These are phyloP conservation scores for Dendrocalamus sinicus DNA, from an alignment of 176 grass and related monocot species.

Conservation along the genomic window DNA sequence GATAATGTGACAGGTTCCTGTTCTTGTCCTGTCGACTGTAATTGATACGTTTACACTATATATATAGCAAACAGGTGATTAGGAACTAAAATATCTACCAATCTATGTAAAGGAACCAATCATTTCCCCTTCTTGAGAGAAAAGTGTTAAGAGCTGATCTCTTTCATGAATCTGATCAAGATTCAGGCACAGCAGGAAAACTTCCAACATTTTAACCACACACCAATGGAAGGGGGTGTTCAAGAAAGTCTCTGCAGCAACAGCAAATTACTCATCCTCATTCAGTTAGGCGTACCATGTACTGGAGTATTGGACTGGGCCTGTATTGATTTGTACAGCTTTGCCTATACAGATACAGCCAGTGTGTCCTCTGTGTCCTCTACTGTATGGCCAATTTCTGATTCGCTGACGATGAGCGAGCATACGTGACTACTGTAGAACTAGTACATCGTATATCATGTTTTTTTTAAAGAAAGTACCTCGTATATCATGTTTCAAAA, in stretches of 20 bases:
- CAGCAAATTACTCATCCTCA: neutral
- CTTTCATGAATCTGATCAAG: neutral
- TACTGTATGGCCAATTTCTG: neutral
- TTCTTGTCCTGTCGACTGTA: neutral
- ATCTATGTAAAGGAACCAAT: neutral
- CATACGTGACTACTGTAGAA: neutral
- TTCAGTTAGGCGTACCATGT: neutral
- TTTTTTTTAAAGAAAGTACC: no score
- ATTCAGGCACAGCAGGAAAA: neutral
- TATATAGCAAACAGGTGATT: neutral
- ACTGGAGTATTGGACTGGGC: neutral
- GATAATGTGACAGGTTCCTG: neutral
- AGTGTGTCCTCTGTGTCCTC: neutral
- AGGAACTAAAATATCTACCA: neutral
- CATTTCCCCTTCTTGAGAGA: neutral
- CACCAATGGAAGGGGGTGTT: neutral
- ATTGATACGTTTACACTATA: neutral
- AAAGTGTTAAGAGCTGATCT: neutral
- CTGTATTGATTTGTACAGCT: neutral
- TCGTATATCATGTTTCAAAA: neutral
- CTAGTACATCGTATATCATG: neutral
- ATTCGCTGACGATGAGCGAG: neutral
- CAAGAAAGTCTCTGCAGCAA: neutral
- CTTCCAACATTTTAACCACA: slow-evolving; percentile 1
- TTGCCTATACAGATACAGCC: neutral